These are phyloP conservation scores for Candida sakaeoensis DNA, from an alignment of 805 yeast species.

Conservation along the genomic window DNA sequence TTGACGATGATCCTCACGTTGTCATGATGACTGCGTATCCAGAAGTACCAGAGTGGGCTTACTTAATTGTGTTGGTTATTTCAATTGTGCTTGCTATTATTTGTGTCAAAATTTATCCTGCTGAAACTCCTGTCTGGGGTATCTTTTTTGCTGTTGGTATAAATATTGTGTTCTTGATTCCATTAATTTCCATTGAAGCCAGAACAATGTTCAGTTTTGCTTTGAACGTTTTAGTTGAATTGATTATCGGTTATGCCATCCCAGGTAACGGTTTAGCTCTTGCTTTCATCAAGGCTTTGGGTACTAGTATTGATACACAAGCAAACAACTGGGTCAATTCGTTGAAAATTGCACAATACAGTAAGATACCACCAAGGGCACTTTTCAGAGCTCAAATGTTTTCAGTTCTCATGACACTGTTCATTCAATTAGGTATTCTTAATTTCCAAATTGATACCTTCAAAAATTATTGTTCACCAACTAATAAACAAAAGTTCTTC, in stretches of 20 bases:
- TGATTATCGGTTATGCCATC: conserved; percentile 35
- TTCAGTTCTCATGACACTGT: conserved; percentile 19
- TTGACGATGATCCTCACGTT: conserved; percentile 36
- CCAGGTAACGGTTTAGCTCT: conserved; percentile 25
- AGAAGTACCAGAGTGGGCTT: conserved; percentile 37
- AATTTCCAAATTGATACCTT: conserved; percentile 20
- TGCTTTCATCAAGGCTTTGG: conserved; percentile 21
- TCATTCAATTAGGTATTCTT: conserved; percentile 20
- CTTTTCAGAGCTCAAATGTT: conserved; percentile 30
- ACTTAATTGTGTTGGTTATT: conserved; percentile 19
- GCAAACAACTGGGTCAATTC: conserved; percentile 27
- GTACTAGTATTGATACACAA: conserved; percentile 27
- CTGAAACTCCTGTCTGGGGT: conserved; percentile 59
- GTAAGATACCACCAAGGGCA: conserved; percentile 40
- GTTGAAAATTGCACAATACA: conserved; percentile 33
- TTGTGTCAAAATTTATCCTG: conserved; percentile 31
- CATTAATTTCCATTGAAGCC: conserved; percentile 45
- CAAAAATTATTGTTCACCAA: conserved; percentile 18
- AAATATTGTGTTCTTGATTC: conserved; percentile 48
- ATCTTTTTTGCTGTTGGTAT: conserved; percentile 51
- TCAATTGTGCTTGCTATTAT: conserved; percentile 30
- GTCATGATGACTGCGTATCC: conserved; percentile 29
- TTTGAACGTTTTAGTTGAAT: conserved; percentile 51
- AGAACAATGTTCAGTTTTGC: conserved; percentile 47
- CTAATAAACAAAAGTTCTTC: conserved; percentile 20